Evolutionary conservation across 148 eudicot genomes (phyloP).

Genomic region (Heliamphora exappendiculata): DNA sequence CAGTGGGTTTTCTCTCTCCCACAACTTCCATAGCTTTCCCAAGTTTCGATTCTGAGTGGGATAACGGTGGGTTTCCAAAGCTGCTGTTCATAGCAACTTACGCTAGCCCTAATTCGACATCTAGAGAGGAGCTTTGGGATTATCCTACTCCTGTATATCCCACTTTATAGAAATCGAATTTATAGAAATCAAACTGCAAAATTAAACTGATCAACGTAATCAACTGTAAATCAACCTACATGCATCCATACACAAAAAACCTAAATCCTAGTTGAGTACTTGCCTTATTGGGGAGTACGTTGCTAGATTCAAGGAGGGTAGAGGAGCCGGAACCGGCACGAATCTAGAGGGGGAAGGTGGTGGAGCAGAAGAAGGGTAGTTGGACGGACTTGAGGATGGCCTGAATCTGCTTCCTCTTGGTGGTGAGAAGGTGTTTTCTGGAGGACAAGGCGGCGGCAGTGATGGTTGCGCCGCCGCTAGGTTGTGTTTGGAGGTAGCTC

Average conservation of each 20-base stretch:
- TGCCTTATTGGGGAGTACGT: constrained; percentile 71
- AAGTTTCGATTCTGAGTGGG: constrained; percentile 32
- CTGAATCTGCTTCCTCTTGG: constrained; percentile 78
- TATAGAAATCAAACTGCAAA: constrained; percentile 7
- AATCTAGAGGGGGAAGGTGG: constrained; percentile 67
- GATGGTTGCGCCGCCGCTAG: constrained; percentile 7
- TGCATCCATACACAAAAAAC: neutral
- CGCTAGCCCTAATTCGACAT: too few relatives aligned
- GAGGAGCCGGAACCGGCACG: constrained; percentile 91
- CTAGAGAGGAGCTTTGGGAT: too few relatives aligned
- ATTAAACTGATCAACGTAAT: neutral
- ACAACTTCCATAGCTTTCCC: constrained; percentile 37
- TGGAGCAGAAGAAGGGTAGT: constrained; percentile 66
- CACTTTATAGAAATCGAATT: too few relatives aligned
- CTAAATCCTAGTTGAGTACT: neutral
- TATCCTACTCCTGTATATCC: too few relatives aligned
- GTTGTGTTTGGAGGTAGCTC: constrained; percentile 16
- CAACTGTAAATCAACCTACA: neutral
- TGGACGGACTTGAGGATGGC: constrained; percentile 46
- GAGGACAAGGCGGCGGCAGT: constrained; percentile 21
- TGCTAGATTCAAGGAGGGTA: constrained; percentile 45
- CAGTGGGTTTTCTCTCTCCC: constrained; percentile 25
- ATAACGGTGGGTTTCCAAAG: constrained; percentile 16
- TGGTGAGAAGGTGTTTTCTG: constrained; percentile 51
- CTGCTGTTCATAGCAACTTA: too few relatives aligned